Percentiles rank a stretch among this genome's conserved stretches.
phyloP scores from a whole-genome alignment of 1,139 yeast species.

The Candida glucosophila region DNA sequence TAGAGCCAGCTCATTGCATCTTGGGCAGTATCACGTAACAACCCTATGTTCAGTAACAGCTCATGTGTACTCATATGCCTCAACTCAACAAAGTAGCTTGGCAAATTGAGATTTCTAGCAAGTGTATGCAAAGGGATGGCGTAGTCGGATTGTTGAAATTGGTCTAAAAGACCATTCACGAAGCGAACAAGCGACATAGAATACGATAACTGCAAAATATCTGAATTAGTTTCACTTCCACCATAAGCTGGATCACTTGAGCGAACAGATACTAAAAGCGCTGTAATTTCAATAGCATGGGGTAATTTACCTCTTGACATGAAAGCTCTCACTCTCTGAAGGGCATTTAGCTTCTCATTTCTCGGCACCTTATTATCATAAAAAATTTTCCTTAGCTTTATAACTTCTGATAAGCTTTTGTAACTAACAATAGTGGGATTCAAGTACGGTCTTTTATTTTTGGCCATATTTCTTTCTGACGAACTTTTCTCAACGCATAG shows the following conservation, averaged over 20 bases:
- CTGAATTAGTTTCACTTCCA: constrained; percentile 8
- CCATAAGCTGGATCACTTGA: constrained; percentile 33
- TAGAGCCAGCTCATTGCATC: constrained; percentile 72
- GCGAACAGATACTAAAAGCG: constrained; percentile 47
- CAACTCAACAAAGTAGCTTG: constrained; percentile 79
- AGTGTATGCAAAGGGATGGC: constrained; percentile 74
- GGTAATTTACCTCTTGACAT: constrained; percentile 35
- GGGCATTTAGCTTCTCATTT: constrained; percentile 23
- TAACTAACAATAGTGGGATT: constrained; percentile 52
- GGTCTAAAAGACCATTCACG: constrained; percentile 88
- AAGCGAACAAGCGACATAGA: constrained; percentile 77
- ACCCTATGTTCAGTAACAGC: constrained; percentile 58
- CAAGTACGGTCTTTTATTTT: constrained; percentile 5
- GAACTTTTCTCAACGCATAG: too few relatives aligned
- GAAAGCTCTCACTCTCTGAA: constrained; percentile 38
- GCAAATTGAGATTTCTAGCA: constrained; percentile 64
- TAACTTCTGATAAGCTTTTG: constrained; percentile 41
- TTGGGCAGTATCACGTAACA: constrained; percentile 49
- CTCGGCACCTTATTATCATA: constrained; percentile 25
- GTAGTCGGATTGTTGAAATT: constrained; percentile 67
- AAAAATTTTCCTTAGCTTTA: constrained; percentile 50
- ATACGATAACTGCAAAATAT: constrained; percentile 41
- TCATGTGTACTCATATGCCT: constrained; percentile 94
- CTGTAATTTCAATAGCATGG: constrained; percentile 48
- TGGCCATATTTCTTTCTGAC: constrained; percentile 1